phyloP scores from a whole-genome alignment of 208 protist species.

The Crithidia bombi region DNA sequence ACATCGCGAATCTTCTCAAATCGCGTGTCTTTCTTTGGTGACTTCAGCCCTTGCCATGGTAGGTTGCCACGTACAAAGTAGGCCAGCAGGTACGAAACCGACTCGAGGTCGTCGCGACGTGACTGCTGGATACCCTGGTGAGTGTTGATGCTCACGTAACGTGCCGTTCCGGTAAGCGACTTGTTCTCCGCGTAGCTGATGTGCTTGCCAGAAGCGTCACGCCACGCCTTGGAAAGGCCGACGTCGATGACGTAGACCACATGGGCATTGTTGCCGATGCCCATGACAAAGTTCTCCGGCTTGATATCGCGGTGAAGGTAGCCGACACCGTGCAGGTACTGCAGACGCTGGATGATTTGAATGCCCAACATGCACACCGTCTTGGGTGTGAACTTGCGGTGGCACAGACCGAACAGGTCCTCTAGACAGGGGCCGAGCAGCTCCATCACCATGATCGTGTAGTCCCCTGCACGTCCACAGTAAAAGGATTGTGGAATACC shows the following conservation, averaged over 20 bases:
- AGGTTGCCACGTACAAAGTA: constrained; percentile 98
- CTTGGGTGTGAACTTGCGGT: constrained; percentile 90
- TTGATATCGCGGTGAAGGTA: constrained; percentile 92
- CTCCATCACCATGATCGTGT: constrained; percentile 99
- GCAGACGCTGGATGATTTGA: constrained; percentile 93
- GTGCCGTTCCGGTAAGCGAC: constrained; percentile 77
- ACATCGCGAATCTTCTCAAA: constrained; percentile 61
- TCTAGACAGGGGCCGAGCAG: constrained; percentile 98
- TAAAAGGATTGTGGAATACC: constrained; percentile 97
- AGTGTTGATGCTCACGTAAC: constrained; percentile 96
- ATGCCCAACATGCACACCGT: constrained; percentile 96
- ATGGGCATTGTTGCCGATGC: constrained; percentile 55
- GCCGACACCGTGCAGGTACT: constrained; percentile 93
- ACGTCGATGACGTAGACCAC: constrained; percentile 88
- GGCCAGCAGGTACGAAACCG: constrained; percentile 94
- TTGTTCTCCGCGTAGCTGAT: constrained; percentile 77
- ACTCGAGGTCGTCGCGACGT: constrained; percentile 88
- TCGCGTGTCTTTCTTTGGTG: constrained; percentile 36
- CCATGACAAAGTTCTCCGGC: constrained; percentile 92
- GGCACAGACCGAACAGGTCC: constrained; percentile 97
- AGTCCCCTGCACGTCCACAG: constrained; percentile 96
- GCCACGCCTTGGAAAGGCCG: constrained; percentile 80
- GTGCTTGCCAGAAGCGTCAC: constrained; percentile 66
- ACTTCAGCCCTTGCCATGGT: constrained; percentile 94
- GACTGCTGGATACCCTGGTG: constrained; percentile 96